phyloP scores from a whole-genome alignment of 2,329 filamentous ascomycete species.

The Cercospora citrullina region DNA sequence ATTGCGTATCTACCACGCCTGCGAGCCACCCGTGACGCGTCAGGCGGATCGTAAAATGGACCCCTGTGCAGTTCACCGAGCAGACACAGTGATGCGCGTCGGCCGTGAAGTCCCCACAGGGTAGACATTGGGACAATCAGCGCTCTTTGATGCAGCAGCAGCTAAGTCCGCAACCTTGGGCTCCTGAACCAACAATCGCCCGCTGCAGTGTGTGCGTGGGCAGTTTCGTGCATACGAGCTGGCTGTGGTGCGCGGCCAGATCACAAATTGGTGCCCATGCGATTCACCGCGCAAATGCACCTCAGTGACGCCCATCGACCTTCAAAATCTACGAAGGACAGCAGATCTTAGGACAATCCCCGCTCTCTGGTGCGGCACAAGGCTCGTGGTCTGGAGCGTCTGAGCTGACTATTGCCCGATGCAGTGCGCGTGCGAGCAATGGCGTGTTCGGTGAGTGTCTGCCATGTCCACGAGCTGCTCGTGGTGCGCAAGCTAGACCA shows the following conservation, averaged over 20 bases:
- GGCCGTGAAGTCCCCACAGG: neutral
- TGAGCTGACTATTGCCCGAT: neutral
- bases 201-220: neutral
- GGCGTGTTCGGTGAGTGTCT: neutral
- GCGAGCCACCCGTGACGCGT: neutral
- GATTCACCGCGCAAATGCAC: neutral
- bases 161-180: neutral
- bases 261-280: neutral
- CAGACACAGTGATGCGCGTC: neutral
- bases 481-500: neutral
- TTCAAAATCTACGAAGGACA: neutral
- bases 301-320: neutral
- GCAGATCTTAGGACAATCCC: neutral
- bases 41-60: neutral
- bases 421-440: neutral
- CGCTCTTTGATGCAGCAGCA: neutral
- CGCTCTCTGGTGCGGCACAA: neutral
- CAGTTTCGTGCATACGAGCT: neutral
- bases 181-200: neutral
- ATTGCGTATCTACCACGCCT: neutral
- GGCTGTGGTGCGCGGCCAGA: neutral
- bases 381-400: neutral
- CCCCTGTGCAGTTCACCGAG: neutral
- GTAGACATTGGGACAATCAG: neutral
- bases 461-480: neutral